Base-by-base conservation (phyloP, 2,329 filamentous ascomycete genomes). In the Trichoderma asperellum region DNA sequence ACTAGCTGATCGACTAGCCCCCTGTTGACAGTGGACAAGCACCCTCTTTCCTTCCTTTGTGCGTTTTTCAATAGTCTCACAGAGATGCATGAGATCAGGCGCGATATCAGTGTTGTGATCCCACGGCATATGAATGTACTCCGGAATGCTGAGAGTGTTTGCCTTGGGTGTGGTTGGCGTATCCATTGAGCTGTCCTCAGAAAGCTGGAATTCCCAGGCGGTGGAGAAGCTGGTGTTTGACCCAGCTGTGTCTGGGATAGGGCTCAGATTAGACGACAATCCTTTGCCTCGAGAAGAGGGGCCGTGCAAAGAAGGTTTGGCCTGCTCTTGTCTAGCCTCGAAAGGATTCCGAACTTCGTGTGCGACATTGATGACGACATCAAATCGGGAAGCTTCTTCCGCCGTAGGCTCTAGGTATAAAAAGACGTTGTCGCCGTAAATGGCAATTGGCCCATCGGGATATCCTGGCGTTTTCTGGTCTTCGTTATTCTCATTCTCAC, bases 41-140 rank as follows among this genome's bases (percentile, higher is more conserved):
- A 96, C 90, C 73, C 88, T 91, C 81, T 95, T 95, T 58, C 91
- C 90, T 71, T 91, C 86, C 72, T 86, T 88, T 0, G 91, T 90
- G 70, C 89, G 87, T 49, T 88, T 86, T 71, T 95, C 91, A 70
- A 96, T 94, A 5, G 86, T 86, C 77, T 93, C 90, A 75, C 93
- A 94, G 16, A 96, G 83, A 58, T 83, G 84, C 83, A 92, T 89
- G 24, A 96, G 81, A 77, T 96, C 92, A 5, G 88, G 87, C 1
- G 92, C 89, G 73, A 96, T 95, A 70, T 96, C 91, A 0, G 92
- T 95, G 79, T 95, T 94, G 81, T 96, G 92, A 71, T 96, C 92
- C 92, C 92, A 96, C 1, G 89, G 91, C 75, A 96, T 90, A 77
- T 96, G 92, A 18, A 96, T 92, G 75, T 96, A 96, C 77, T 96